Evolutionary conservation across 345 rosid species (phyloP), one percentile per base, ranked within the genome.

Genomic region (Lepidium sativum): DNA sequence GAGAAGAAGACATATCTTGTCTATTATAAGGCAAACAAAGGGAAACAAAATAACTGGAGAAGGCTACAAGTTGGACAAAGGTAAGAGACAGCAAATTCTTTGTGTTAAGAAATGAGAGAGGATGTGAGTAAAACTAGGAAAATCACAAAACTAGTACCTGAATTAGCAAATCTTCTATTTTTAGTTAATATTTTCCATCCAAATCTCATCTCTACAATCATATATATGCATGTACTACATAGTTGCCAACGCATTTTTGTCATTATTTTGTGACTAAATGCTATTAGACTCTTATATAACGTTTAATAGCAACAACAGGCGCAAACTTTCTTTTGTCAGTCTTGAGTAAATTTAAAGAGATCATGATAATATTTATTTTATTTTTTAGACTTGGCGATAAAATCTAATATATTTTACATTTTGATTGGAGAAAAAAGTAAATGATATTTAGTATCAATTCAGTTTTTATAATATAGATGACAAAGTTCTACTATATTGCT

Each of bases 1-100:
- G 75, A 78, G 73, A 80, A 78, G 73, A 80, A 65, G 58, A 60
- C 49, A 56, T 45, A 61, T 81, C 79, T 82, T 56, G 31, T 47
- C 41, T 60, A 55, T 31, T 43, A 35, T 65, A 72, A 72, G 76
- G 33, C 60, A 72, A 17, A 61, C 59, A 40, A 13, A 18, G 29
- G 60, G 56, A 49, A 55, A n/a, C n/a, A 62, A 58, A 59, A 60
- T 31, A 54, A 51, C 29, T 52, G 69, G 54, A 52, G 25, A 70
- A 23, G 40, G 5, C 32, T 69, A 65, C 57, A 14, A 65, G 61
- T 58, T 66, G 77, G 67, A 71, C 64, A 63, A 71, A 40, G 48
- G 31, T 49, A 64, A 71, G 38, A 64, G 67, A 74, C 79, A 74
- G 48, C 82, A 61, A 64, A 39, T 1, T 20, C 47, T 71, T 58